Evolutionary conservation across 805 yeast species (phyloP).

Genomic region (Starmerella etchellsii): DNA sequence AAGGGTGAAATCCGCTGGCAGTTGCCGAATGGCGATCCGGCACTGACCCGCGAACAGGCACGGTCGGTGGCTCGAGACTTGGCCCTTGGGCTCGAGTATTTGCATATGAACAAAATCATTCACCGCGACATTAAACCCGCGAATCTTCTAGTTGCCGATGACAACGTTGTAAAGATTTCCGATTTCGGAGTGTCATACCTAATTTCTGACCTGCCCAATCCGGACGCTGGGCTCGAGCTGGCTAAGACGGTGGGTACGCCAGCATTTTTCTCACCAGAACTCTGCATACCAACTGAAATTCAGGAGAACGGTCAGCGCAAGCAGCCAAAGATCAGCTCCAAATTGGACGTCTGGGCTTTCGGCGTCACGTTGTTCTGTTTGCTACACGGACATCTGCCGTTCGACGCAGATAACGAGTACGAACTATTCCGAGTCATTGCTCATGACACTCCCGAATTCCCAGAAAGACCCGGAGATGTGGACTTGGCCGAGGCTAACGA

Average conservation of each 20-base stretch:
- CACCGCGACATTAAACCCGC: conserved; percentile 97
- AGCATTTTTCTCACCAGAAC: conserved; percentile 90
- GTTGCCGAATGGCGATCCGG: conserved; percentile 42
- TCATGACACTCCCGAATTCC: conserved; percentile 45
- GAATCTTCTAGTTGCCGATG: conserved; percentile 57
- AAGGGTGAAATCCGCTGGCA: conserved; percentile 89
- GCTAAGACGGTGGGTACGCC: conserved; percentile 98
- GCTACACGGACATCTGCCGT: conserved; percentile 79
- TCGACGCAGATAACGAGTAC: conserved; percentile 73
- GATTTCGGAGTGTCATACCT: conserved; percentile 94
- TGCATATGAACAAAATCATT: conserved; percentile 64
- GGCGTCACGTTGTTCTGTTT: conserved; percentile 87
- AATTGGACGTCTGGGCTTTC: conserved; percentile 94
- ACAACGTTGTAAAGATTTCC: conserved; percentile 74
- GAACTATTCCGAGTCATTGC: conserved; percentile 75
- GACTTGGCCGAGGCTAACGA: conserved; percentile 34
- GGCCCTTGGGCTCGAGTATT: conserved; percentile 72
- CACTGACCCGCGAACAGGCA: conserved; percentile 52
- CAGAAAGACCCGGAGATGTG: conserved; percentile 26
- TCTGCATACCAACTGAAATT: conserved; percentile 35
- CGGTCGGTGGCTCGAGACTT: conserved; percentile 71
- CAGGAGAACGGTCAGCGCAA: conserved; percentile 14
- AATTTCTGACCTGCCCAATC: conserved; percentile 29
- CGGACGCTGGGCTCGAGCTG: conserved; percentile 53
- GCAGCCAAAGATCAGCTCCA: conserved; percentile 50